Evolutionary conservation across 2,329 filamentous ascomycete genomes (phyloP).

Genomic region (Orbilia quercus): DNA sequence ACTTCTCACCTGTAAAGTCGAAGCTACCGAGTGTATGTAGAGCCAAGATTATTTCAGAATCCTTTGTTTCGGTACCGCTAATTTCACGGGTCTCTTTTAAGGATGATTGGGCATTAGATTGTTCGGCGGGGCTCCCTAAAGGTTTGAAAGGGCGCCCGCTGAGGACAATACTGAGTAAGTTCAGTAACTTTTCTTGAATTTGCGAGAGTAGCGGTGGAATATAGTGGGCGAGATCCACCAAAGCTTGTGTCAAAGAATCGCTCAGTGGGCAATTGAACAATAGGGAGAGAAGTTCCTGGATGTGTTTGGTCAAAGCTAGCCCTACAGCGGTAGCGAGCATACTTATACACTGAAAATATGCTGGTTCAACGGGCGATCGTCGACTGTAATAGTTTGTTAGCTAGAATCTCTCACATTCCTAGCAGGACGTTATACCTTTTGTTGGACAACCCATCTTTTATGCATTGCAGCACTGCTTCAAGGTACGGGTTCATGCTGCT

Average conservation of each 20-base stretch:
- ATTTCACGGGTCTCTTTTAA: conserved; percentile 38
- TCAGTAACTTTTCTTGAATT: conserved; percentile 91
- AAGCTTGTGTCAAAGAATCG: conserved; percentile 89
- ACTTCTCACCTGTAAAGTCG: conserved; percentile 75
- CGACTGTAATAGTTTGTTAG: conserved; percentile 32
- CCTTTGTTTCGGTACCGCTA: conserved; percentile 71
- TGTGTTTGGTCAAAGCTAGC: conserved; percentile 97
- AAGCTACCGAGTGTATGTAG: conserved; percentile 97
- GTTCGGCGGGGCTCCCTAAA: conserved; percentile 84
- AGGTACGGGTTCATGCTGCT: conserved; percentile 95
- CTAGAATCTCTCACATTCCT: conserved; percentile 9
- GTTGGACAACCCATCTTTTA: conserved; percentile 76
- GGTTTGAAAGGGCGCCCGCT: conserved; percentile 93
- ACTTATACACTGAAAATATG: conserved; percentile 82
- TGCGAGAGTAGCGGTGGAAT: conserved; percentile 92
- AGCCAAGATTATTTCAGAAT: conserved; percentile 89
- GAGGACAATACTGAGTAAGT: conserved; percentile 93
- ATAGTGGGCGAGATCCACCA: conserved; percentile 99
- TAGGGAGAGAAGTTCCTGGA: conserved; percentile 92
- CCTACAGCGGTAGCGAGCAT: conserved; percentile 94
- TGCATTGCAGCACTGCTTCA: conserved; percentile 91
- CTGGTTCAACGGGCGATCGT: conserved; percentile 57
- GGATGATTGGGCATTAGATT: conserved; percentile 74
- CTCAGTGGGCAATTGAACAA: conserved; percentile 97
- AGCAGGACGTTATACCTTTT: conserved; percentile 57